These are phyloP conservation scores for Psilocybe sp. DNA, from an alignment of 768 basidiomycete genomes.

Conservation along the genomic window DNA sequence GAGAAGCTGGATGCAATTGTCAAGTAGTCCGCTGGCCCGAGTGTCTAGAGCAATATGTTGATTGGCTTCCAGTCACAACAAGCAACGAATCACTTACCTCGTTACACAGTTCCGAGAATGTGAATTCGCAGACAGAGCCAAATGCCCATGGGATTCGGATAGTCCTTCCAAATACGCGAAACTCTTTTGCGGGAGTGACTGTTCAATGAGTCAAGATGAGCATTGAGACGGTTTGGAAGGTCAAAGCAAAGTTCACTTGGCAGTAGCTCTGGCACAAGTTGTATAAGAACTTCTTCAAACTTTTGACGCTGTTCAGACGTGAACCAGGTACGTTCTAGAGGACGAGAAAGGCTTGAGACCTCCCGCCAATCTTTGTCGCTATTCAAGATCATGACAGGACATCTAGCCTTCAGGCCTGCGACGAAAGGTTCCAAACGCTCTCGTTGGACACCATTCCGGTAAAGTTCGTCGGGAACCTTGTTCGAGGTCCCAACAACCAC, in stretches of 20 bases:
- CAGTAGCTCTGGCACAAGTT: not conserved
- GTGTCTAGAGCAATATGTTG: slow-evolving; percentile 19
- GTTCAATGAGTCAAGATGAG: not conserved
- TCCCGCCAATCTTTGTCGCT: slow-evolving; percentile 45
- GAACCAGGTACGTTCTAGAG: slow-evolving; percentile 29
- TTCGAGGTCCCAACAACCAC: slow-evolving; percentile 51
- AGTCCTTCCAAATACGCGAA: slow-evolving; percentile 48
- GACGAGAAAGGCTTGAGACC: slow-evolving; percentile 13
- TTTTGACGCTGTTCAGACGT: slow-evolving; percentile 5
- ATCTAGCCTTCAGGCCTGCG: slow-evolving; percentile 49
- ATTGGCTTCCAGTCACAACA: not conserved
- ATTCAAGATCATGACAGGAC: slow-evolving; percentile 45
- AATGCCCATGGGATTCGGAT: slow-evolving; percentile 42
- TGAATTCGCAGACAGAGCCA: slow-evolving; percentile 39
- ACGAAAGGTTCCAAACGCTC: slow-evolving; percentile 58
- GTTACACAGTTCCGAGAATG: slow-evolving; percentile 49
- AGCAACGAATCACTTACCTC: slow-evolving; percentile 16
- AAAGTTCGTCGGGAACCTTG: slow-evolving; percentile 52
- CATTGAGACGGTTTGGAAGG: not conserved
- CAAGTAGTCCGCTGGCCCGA: slow-evolving; percentile 59
- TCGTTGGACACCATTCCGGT: slow-evolving; percentile 54
- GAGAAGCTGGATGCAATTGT: slow-evolving; percentile 47
- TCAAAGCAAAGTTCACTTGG: not conserved
- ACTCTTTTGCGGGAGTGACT: slow-evolving; percentile 17
- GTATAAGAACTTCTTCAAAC: slow-evolving; percentile 1